Percentiles rank a stretch among this genome's conserved stretches.
Evolutionary conservation across 2,329 filamentous ascomycete genomes (phyloP).

Genomic region (Scytalidium lignicola): DNA sequence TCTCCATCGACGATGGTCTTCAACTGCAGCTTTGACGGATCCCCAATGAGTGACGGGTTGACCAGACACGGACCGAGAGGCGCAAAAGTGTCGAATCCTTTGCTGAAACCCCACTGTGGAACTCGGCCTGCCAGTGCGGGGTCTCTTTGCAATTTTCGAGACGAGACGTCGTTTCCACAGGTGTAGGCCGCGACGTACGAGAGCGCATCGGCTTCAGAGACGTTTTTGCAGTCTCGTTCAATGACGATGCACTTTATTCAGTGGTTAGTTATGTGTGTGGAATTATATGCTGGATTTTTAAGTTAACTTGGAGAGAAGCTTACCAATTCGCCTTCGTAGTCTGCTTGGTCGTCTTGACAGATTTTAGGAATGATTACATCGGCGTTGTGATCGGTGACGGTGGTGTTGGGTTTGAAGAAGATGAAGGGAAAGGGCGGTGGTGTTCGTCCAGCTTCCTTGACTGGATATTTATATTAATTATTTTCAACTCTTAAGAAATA

Average conservation of each 20-base stretch:
- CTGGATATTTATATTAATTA: constrained; percentile 23
- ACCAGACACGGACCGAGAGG: constrained; percentile 38
- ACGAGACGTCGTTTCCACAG: constrained; percentile 50
- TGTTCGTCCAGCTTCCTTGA: constrained; percentile 45
- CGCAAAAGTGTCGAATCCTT: constrained; percentile 38
- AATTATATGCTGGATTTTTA: background rate
- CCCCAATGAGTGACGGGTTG: constrained; percentile 7
- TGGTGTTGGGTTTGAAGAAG: constrained; percentile 44
- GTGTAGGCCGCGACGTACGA: constrained; percentile 52
- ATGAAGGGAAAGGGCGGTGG: constrained; percentile 44
- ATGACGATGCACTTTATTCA: constrained; percentile 35
- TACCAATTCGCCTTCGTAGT: constrained; percentile 15
- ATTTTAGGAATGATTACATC: constrained; percentile 42
- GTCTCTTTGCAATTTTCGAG: constrained; percentile 47
- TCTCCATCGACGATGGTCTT: constrained; percentile 39
- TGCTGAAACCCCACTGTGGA: constrained; percentile 38
- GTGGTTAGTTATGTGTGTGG: background rate
- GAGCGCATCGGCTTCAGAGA: constrained; percentile 40
- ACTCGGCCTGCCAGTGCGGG: constrained; percentile 36
- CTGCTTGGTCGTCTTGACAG: constrained; percentile 35
- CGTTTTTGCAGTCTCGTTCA: constrained; percentile 40
- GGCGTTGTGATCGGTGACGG: constrained; percentile 30
- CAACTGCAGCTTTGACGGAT: constrained; percentile 17
- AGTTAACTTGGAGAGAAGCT: too few species aligned
- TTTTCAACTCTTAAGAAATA: background rate